Percentiles rank a stretch among this genome's conserved stretches.
Conservation (phyloP, 1,284 basidiomycete genomes). For the Meira miltonrushii region DNA sequence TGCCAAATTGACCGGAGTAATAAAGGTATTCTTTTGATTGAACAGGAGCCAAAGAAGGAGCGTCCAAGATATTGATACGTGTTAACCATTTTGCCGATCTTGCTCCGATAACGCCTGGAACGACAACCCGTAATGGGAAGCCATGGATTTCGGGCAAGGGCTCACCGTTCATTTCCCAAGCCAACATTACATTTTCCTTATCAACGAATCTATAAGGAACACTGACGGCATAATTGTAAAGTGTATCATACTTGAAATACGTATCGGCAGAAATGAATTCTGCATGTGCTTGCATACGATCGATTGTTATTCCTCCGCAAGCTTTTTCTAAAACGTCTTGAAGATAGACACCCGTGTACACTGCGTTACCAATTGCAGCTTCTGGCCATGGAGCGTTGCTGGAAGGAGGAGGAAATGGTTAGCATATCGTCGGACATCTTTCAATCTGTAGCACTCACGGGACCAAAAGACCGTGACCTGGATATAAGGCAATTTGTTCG, state of each 20-base stretch:
- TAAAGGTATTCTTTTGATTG: conserved; percentile 4
- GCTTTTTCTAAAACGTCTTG: not conserved
- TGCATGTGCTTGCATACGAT: not conserved
- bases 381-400: conserved; percentile 3
- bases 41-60: conserved; percentile 1
- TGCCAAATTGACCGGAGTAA: not conserved
- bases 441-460: not conserved
- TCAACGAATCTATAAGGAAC: conserved; percentile 1
- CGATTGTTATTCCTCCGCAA: conserved; percentile 2
- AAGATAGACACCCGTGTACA: not conserved
- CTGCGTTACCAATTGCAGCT: conserved; percentile 3
- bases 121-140: not conserved
- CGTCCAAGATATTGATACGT: conserved; percentile 3
- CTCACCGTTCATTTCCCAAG: conserved; percentile 8
- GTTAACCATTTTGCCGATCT: conserved; percentile 5
- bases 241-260: not conserved
- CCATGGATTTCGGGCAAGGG: conserved; percentile 4
- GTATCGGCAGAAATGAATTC: conserved; percentile 6
- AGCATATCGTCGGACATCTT: too few relatives aligned
- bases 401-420: too few relatives aligned
- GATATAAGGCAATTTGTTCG: conserved; percentile 4
- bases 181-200: not conserved
- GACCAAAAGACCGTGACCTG: not conserved
- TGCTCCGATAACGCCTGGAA: conserved; percentile 3
- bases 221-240: conserved; percentile 7